Percentiles rank a stretch among this genome's conserved stretches.
Conservation (phyloP, 129 eudicot genomes). For the Tagetes erecta region DNA sequence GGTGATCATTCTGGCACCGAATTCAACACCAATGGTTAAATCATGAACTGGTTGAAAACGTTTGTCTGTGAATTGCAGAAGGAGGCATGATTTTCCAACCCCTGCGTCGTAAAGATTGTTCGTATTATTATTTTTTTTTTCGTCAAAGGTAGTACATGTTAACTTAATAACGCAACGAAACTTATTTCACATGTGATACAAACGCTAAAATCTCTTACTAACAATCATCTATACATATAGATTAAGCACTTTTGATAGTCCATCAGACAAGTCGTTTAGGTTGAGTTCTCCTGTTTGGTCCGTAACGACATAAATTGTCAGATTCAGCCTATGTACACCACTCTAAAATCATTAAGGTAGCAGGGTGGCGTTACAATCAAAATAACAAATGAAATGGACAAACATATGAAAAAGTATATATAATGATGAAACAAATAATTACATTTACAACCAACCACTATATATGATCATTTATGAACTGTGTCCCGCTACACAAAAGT, state of each 20-base stretch:
- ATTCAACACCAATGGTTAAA: conserved; percentile 90
- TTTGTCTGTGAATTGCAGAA: conserved; percentile 94
- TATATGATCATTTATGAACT: conserved; percentile 11
- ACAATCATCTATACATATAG: not conserved
- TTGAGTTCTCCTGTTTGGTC: not conserved
- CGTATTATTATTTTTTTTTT: not conserved
- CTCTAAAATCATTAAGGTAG: not conserved
- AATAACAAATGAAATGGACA: not conserved
- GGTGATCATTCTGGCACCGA: conserved; percentile 96
- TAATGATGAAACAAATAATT: not conserved
- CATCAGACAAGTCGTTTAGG: not conserved
- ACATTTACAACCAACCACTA: not conserved
- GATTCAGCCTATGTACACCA: too few species aligned
- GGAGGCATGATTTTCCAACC: conserved; percentile 75
- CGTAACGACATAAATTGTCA: too few species aligned
- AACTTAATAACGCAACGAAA: not conserved
- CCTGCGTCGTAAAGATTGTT: conserved; percentile 28
- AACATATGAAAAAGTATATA: not conserved
- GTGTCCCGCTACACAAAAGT: not conserved
- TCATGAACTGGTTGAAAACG: conserved; percentile 97
- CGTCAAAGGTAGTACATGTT: not conserved
- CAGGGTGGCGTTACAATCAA: conserved; percentile 9
- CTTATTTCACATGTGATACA: conserved; percentile 9
- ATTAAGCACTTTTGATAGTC: not conserved
- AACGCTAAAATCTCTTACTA: conserved; percentile 5